A percentile compares a stretch with the other conserved stretches of the same genome.
Conservation (phyloP, 2,329 filamentous ascomycete genomes). For the Trichoderma sp. region DNA sequence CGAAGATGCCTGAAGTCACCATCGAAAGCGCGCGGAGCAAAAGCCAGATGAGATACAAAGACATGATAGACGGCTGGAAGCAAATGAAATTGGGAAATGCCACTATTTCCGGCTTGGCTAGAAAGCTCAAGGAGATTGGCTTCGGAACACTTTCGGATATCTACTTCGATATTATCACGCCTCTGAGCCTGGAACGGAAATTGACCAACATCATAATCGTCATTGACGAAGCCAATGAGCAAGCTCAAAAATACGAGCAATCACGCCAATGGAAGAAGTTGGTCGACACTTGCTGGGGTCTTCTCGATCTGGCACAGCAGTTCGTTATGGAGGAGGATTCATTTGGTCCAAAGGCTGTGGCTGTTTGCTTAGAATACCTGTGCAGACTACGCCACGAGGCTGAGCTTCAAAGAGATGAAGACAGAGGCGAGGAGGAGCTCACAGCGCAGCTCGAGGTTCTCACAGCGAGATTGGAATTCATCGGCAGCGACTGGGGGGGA, state of each 20-base stretch:
- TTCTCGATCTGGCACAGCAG: background rate
- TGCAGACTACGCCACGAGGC: background rate
- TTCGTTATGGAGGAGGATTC: background rate
- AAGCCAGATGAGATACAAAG: background rate
- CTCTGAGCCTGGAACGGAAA: conserved; percentile 5
- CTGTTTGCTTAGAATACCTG: background rate
- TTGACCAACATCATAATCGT: background rate
- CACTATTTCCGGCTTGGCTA: background rate
- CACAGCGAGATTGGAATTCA: background rate
- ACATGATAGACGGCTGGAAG: background rate
- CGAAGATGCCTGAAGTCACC: conserved; percentile 27
- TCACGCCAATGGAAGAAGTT: background rate
- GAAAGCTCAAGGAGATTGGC: background rate
- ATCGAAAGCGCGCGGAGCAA: conserved; percentile 12
- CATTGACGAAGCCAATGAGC: background rate
- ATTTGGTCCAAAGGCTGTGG: background rate
- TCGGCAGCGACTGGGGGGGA: background rate
- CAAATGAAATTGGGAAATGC: background rate
- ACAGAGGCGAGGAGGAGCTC: background rate
- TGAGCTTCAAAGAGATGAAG: background rate
- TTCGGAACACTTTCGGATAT: conserved; percentile 2
- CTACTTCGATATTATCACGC: conserved; percentile 6
- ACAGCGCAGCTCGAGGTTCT: background rate
- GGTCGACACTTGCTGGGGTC: background rate
- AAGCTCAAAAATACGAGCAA: background rate